These are phyloP conservation scores for Torulaspora pretoriensis DNA, from an alignment of 1,139 yeast genomes.

Conservation along the genomic window DNA sequence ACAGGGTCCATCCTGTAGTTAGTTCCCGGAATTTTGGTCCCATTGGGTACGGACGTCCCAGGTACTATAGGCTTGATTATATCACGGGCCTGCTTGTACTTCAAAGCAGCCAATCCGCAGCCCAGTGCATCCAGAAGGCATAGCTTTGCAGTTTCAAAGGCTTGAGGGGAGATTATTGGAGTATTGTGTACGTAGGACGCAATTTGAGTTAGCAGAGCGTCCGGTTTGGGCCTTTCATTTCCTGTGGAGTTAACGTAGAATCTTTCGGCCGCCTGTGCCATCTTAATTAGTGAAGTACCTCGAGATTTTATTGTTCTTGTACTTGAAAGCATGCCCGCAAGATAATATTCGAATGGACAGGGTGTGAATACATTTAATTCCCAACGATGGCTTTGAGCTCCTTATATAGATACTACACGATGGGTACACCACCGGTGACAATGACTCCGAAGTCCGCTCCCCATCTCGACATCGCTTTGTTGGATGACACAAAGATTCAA, in stretches of 20 bases:
- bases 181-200: slow-evolving; percentile 49
- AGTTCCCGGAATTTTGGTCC: slow-evolving; percentile 53
- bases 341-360: too few species aligned
- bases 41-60: slow-evolving; percentile 51
- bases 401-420: too few species aligned
- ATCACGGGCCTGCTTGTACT: slow-evolving; percentile 47
- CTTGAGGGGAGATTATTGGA: slow-evolving; percentile 44
- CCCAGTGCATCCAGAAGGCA: slow-evolving; percentile 56
- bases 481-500: too few species aligned
- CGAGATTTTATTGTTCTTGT: not conserved
- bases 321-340: not conserved
- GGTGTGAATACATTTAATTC: too few species aligned
- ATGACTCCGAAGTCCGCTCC: too few species aligned
- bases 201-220: slow-evolving; percentile 46
- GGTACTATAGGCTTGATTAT: slow-evolving; percentile 54
- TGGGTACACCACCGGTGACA: too few species aligned
- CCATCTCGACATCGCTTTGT: too few species aligned
- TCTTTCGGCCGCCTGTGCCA: not conserved
- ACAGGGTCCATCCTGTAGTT: slow-evolving; percentile 49
- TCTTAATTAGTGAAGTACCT: not conserved
- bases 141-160: slow-evolving; percentile 50
- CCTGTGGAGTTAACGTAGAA: not conserved
- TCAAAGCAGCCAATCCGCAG: slow-evolving; percentile 57
- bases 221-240: slow-evolving; percentile 44
- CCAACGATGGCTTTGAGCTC: too few species aligned